Percentiles rank a stretch among this genome's conserved stretches.
phyloP scores from a whole-genome alignment of 2,329 filamentous ascomycete species.

The Gremmenia infestans region DNA sequence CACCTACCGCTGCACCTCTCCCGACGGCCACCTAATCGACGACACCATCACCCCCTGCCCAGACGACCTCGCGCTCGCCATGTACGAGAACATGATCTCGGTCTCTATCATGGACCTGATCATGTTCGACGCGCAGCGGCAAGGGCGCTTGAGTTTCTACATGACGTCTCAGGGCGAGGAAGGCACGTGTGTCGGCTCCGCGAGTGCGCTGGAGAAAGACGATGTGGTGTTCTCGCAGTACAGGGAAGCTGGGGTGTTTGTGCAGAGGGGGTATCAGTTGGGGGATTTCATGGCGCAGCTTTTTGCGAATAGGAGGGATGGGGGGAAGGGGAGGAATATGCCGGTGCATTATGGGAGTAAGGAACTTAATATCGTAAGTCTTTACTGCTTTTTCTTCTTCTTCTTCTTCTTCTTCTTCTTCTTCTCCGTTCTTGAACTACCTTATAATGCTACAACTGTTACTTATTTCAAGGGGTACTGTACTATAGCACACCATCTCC shows the following conservation, averaged over 20 bases:
- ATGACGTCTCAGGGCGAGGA: constrained; percentile 67
- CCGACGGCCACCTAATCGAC: constrained; percentile 80
- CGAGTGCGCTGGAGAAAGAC: constrained; percentile 73
- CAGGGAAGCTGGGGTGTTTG: constrained; percentile 85
- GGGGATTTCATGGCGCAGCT: constrained; percentile 93
- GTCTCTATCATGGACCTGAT: constrained; percentile 88
- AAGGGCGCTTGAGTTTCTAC: constrained; percentile 65
- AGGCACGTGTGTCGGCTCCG: constrained; percentile 85
- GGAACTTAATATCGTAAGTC: constrained; percentile 72
- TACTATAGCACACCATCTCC: constrained; percentile 69
- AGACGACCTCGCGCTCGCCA: constrained; percentile 22
- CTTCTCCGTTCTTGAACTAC: neutral
- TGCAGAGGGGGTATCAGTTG: constrained; percentile 80
- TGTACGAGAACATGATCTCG: constrained; percentile 56
- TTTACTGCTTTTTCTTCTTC: neutral
- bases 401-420: neutral
- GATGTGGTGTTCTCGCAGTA: constrained; percentile 96
- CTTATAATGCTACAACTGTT: too few relatives aligned
- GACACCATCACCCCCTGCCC: constrained; percentile 54
- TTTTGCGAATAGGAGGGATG: constrained; percentile 80
- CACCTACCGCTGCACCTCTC: constrained; percentile 72
- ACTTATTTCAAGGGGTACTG: too few relatives aligned
- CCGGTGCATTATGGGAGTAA: constrained; percentile 90
- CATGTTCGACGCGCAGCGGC: constrained; percentile 96
- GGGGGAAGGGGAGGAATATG: constrained; percentile 86